Conservation (phyloP, 2,329 filamentous ascomycete species). For the Plectosphaerella sp. region DNA sequence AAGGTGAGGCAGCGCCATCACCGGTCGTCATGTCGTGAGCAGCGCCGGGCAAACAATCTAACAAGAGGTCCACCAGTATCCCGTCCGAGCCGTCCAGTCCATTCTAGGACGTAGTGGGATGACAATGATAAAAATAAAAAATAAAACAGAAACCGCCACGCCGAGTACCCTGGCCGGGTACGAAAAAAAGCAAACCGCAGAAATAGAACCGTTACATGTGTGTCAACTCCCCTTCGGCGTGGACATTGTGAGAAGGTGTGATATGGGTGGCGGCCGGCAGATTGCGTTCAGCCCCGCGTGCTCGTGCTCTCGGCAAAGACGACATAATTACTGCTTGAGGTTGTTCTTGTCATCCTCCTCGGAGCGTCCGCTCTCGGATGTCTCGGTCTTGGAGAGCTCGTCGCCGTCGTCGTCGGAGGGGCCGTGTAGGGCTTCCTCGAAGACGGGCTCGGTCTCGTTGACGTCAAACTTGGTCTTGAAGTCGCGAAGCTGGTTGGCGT, state of each 20-base stretch:
- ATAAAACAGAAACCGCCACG: not conserved
- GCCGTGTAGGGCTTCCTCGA: slow-evolving; percentile 81
- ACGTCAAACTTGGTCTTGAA: slow-evolving; percentile 98
- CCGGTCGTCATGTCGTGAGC: not conserved
- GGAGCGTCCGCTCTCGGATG: slow-evolving; percentile 57
- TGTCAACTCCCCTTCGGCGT: not conserved
- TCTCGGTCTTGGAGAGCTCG: slow-evolving; percentile 50
- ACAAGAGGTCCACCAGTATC: not conserved
- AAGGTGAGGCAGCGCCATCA: not conserved
- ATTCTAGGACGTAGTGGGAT: not conserved
- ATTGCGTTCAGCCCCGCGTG: too few relatives aligned
- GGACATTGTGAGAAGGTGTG: too few relatives aligned
- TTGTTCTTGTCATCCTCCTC: slow-evolving; percentile 45
- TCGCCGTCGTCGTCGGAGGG: slow-evolving; percentile 47
- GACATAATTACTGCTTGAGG: slow-evolving; percentile 4
- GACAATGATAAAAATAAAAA: not conserved
- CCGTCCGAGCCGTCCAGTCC: not conserved
- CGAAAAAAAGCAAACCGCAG: not conserved
- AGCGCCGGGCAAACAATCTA: not conserved
- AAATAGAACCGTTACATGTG: not conserved
- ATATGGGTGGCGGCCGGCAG: too few relatives aligned
- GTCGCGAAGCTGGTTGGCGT: slow-evolving; percentile 64
- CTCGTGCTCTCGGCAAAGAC: not conserved
- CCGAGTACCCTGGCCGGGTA: not conserved
- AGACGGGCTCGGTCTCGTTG: slow-evolving; percentile 83